Base-by-base conservation (phyloP, 306 rosid genomes). In the Pueraria montana region DNA sequence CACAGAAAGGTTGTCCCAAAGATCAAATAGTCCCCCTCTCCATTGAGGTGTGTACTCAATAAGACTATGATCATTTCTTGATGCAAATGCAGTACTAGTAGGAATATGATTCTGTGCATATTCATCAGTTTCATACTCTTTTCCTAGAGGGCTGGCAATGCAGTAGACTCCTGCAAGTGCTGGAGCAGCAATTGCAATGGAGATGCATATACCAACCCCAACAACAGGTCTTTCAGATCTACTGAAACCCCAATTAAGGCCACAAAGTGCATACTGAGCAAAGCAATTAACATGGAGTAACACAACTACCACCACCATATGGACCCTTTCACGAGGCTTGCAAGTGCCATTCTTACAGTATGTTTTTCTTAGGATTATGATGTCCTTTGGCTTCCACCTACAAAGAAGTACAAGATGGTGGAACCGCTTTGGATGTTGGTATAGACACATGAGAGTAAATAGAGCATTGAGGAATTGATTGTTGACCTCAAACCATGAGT, bases 391-490 rank as follows among this genome's bases (percentile, higher is more conserved):
- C 53, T 87, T 84, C 95, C 93, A 89, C 80, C 93, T 86, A 21
- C 85, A 83, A 14, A 89, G 82, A 76, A 89, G 89, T 53, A 88
- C 84, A 59, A 88, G 72, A 73, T 85, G 89, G 84, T 89, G 80
- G 80, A 89, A 64, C 83, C 89, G 66, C 86, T 74, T 89, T 3
- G 89, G 93, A 65, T 91, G 95, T 23, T 88, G 92, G 79, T 87
- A 89, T 17, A 88, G 86, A 78, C 89, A 85, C 89, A 89, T 89
- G 83, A 91, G 93, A 74, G 93, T 91, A 52, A 88, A 91, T 43
- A 89, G 90, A 65, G 93, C 95, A 80, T 88, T 91, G 45, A 91
- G 86, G 80, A 91, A 72, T 82, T 91, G 92, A 80, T 89, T 91
- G 81, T 89, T 88, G 79, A 82, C 86, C 84, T 89, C 95, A 80